Conservation (phyloP, 768 basidiomycete genomes). For the Auriculariales sp. region DNA sequence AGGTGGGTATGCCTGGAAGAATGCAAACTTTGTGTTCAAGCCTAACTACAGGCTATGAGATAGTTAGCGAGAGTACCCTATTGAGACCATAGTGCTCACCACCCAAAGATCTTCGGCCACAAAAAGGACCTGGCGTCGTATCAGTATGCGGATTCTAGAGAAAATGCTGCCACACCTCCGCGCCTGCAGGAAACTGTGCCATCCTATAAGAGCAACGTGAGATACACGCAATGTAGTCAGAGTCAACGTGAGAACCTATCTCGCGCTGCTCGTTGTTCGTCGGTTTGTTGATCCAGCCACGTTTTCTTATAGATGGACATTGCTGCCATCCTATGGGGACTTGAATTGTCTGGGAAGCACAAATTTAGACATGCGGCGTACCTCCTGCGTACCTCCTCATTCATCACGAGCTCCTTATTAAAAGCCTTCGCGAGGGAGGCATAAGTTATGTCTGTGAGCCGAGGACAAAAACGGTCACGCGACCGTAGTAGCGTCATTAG, state of each 20-base stretch:
- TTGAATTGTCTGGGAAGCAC: constrained; percentile 14
- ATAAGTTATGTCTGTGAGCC: constrained; percentile 68
- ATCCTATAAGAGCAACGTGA: constrained; percentile 31
- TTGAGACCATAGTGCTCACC: constrained; percentile 25
- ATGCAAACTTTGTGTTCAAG: constrained; percentile 78
- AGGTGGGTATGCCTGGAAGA: constrained; percentile 77
- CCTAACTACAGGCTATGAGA: constrained; percentile 65
- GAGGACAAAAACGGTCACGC: not conserved
- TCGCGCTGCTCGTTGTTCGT: constrained; percentile 62
- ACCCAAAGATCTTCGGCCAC: constrained; percentile 77
- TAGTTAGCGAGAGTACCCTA: not conserved
- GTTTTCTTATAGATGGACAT: constrained; percentile 42
- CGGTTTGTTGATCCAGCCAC: constrained; percentile 39
- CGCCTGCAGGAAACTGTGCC: constrained; percentile 73
- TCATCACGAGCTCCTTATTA: constrained; percentile 39
- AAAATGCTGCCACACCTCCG: too few species aligned
- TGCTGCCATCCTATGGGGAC: constrained; percentile 54
- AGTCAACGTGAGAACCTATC: constrained; percentile 21
- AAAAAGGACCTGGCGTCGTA: too few species aligned
- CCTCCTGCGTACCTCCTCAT: constrained; percentile 42
- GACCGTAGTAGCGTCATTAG: not conserved
- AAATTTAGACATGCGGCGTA: not conserved
- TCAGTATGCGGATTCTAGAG: too few species aligned
- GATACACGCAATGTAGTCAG: not conserved
- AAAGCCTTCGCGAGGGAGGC: constrained; percentile 79